Evolutionary conservation across 2,329 filamentous ascomycete genomes (phyloP), one percentile per base, ranked within the genome.

Genomic region (Plenodomus biglobosus): DNA sequence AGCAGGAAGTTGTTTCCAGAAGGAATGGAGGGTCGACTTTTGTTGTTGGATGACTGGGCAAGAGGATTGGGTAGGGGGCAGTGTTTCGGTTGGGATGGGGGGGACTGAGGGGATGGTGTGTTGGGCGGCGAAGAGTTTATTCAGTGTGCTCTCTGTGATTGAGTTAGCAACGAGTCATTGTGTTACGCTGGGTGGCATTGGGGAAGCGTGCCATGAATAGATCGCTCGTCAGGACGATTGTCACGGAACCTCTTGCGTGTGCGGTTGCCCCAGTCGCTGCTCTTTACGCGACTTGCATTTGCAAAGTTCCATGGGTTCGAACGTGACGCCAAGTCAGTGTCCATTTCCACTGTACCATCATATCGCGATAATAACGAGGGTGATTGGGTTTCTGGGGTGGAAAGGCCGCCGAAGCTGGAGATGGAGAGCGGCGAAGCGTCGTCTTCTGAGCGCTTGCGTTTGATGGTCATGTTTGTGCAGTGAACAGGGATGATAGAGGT

Each of bases 191-290:
- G 16, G 8, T 5, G 16, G 35, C 10, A 18, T 20, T 18, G 18
- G n/a, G 34, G 15, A 10, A 15, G 20, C 55, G 21, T 69, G 84
- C 82, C 76, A 62, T 83, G 79, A 46, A 85, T 75, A 15, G 73
- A 66, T 44, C 76, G 70, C 45, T 83, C 81, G 44, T 82, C 76
- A 0, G 82, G 83, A 38, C 82, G 74, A 59, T 80, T 78, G 63
- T 85, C 78, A 49, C 82, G 75, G 55, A 80, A 76, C 27, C 83
- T 71, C 67, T 85, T 85, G 50, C 78, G 74, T 46, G 83, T 85
- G 16, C 83, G 78, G 52, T 76, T 78, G 56, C 79, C 75, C 38
- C 83, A 74, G 56, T 83, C 59, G 16, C 64, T 63, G 32, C 44
- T 44, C 42, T 68, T 65, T 27, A 63, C 52, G 19, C 66, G 57